phyloP scores from a whole-genome alignment of 805 yeast genomes.

The Sporopachydermia quercuum region DNA sequence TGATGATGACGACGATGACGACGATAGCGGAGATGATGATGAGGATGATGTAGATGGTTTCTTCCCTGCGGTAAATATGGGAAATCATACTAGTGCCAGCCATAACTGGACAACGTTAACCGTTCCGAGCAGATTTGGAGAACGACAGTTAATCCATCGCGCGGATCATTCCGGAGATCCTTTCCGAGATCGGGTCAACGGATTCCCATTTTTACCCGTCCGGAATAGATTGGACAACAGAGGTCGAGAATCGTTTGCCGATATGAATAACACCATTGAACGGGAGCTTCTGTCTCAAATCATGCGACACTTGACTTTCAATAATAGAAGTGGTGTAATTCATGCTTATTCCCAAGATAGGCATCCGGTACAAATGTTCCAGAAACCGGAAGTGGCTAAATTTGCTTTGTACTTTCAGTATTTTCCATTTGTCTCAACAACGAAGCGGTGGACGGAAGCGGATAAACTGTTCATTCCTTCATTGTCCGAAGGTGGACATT shows the following conservation, averaged over 20 bases:
- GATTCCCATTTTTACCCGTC: not conserved
- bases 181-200: not conserved
- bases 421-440: not conserved
- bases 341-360: no score
- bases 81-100: no score
- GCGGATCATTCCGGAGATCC: no score
- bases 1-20: constrained; percentile 19
- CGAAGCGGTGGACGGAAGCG: constrained; percentile 12
- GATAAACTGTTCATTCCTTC: constrained; percentile 11
- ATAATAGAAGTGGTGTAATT: no score
- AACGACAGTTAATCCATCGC: no score
- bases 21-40: constrained; percentile 19
- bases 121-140: no score
- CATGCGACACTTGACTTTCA: not conserved
- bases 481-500: constrained; percentile 7
- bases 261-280: not conserved
- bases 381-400: constrained; percentile 3
- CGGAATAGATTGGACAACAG: not conserved
- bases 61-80: no score
- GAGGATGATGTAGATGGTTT: constrained; percentile 12
- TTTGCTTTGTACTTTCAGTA: not conserved
- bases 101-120: no score
- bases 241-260: constrained; percentile 1
- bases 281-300: not conserved
- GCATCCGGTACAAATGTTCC: no score